Evolutionary conservation across 345 rosid species (phyloP), one percentile per base, ranked within the genome.

Genomic region (Arabidopsis suecica): DNA sequence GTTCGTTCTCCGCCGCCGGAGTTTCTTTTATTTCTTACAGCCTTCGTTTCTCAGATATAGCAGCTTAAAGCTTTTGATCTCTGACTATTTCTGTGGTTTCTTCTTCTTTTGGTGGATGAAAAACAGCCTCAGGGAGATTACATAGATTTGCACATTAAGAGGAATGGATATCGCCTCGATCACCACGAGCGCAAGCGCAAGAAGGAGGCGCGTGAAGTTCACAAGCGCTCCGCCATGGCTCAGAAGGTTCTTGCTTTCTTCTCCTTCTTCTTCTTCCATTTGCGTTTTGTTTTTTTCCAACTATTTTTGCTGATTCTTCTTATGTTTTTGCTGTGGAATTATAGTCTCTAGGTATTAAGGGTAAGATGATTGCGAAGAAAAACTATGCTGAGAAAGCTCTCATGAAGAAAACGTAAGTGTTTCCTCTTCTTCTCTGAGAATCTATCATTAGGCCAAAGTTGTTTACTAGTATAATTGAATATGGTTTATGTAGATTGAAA

Each of bases 101-200:
- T 68, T 38, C 22, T 42, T 57, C 9, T 57, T 13, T 61, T 73
- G 72, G 6, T 79, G 30, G 14, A 41, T 82, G 20, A 6, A 65
- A 23, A 49, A 58, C 75, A 95, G 99, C 90, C 97, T 72, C 99
- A 92, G 87, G 97, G 97, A 72, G 96, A 95, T 88, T 81, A 92
- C 75, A 95, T 92, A 30, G 97, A 95, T 20, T 72, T 81, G 6
- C 91, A 86, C 89, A 80, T 83, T 82, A 92, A 92, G 97, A 86
- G 91, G 59, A 5, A 89, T 88, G 97, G 97, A 49, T 79, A 83
- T 71, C 96, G 96, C 65, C 84, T 62, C 72, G 99, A 95, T 64
- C 82, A 86, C 83, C 80, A 80, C 79, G 99, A 92, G 82, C 89
- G 88, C 37, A 82, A 85, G 86, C 96, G 97, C 77, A 91, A 95